Conservation (phyloP, 2,329 filamentous ascomycete genomes). For the Xylaria hypoxylon region DNA sequence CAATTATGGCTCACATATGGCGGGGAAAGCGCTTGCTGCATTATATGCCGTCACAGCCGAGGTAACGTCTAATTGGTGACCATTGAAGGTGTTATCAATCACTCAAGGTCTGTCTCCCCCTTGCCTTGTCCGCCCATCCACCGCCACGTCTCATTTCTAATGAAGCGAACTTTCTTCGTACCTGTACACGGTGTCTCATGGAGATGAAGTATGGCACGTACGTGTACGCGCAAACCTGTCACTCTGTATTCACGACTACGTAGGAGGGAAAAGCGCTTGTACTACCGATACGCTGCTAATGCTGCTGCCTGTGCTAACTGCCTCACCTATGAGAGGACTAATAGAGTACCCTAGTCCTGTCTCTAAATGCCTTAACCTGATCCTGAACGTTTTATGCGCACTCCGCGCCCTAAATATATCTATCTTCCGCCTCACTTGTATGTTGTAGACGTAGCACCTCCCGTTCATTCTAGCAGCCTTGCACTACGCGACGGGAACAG, state of each 20-base stretch:
- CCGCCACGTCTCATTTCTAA: not conserved
- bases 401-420: not conserved
- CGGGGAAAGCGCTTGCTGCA: conserved; percentile 1
- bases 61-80: not conserved
- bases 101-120: conserved; percentile 15
- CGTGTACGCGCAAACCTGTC: not conserved
- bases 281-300: not conserved
- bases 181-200: conserved; percentile 12
- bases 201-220: conserved; percentile 12
- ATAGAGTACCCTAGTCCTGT: not conserved
- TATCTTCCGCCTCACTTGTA: not conserved
- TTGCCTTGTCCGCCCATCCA: conserved; percentile 7
- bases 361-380: not conserved
- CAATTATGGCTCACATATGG: not conserved
- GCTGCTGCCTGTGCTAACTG: not conserved
- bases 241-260: not conserved
- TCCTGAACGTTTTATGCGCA: not conserved
- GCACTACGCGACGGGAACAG: no score
- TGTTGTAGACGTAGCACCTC: not conserved
- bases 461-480: not conserved
- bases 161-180: not conserved
- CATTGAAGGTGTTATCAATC: conserved; percentile 12
- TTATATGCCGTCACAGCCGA: not conserved
- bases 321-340: not conserved
- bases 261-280: not conserved